Conservation (phyloP, 495 filamentous ascomycete species). For the Xylaria intraflava region DNA sequence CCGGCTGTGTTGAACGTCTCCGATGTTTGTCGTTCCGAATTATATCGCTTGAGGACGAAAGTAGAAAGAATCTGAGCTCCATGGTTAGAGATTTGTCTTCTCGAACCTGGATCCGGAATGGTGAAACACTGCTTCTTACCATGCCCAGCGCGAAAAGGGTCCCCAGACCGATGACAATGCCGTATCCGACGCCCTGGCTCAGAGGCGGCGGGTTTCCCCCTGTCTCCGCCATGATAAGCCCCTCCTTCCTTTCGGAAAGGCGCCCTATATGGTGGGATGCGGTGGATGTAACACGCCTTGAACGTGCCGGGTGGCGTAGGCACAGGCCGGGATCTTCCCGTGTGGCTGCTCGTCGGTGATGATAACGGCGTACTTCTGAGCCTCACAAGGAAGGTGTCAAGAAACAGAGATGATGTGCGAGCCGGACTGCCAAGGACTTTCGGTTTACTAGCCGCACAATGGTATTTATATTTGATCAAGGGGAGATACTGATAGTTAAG, state of each 20-base stretch:
- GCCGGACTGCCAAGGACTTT: too few species aligned
- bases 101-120: not conserved
- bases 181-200: constrained; percentile 69
- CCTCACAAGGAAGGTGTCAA: too few species aligned
- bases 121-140: constrained; percentile 38
- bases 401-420: too few species aligned
- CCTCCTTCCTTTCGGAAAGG: not conserved
- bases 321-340: too few species aligned
- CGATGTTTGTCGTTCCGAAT: constrained; percentile 89
- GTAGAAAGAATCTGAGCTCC: constrained; percentile 55
- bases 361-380: too few species aligned
- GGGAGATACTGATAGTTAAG: too few species aligned
- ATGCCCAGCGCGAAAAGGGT: constrained; percentile 71
- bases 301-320: too few species aligned
- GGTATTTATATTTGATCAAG: too few species aligned
- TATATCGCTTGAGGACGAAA: constrained; percentile 76
- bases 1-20: constrained; percentile 98
- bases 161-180: constrained; percentile 71
- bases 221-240: not conserved
- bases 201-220: constrained; percentile 46
- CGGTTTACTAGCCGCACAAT: too few species aligned
- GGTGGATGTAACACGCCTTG: too few species aligned
- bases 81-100: constrained; percentile 1
- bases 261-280: too few species aligned
- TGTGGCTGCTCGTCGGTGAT: too few species aligned